These are phyloP conservation scores for Kalmusia sp. DNA, from an alignment of 2,329 filamentous ascomycete species.

Conservation along the genomic window DNA sequence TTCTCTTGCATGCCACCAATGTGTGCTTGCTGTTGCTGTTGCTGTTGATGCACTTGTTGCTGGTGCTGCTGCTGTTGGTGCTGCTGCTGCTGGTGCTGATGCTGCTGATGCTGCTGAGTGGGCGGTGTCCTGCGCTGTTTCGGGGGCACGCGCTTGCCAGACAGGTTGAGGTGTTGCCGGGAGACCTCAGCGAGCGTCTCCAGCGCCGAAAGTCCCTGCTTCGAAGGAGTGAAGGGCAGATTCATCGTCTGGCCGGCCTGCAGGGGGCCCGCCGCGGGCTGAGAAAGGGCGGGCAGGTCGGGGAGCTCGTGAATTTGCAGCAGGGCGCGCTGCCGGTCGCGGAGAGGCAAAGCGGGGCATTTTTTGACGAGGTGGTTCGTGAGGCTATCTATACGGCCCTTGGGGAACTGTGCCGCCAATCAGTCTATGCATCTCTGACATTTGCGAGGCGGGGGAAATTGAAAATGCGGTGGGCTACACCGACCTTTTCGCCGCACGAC, in stretches of 20 bases:
- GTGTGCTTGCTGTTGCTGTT: conserved; percentile 18
- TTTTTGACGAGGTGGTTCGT: conserved; percentile 84
- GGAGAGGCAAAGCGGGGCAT: conserved; percentile 78
- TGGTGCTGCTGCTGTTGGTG: conserved; percentile 10
- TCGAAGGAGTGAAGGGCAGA: conserved; percentile 53
- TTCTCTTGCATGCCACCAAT: conserved; percentile 25
- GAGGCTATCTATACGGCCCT: conserved; percentile 84
- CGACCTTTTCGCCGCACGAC: conserved; percentile 76
- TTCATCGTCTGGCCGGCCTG: conserved; percentile 42
- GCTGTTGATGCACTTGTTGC: conserved; percentile 12
- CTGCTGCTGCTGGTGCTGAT: conserved; percentile 8
- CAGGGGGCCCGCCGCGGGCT: conserved; percentile 25
- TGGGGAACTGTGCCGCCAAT: conserved; percentile 68
- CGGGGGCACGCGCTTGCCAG: conserved; percentile 50
- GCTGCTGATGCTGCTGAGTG: conserved; percentile 13
- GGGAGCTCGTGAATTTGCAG: conserved; percentile 75
- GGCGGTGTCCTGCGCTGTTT: conserved; percentile 35
- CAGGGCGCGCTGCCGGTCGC: conserved; percentile 77
- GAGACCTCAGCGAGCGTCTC: conserved; percentile 90
- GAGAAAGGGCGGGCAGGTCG: conserved; percentile 55
- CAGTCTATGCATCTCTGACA: conserved; percentile 21
- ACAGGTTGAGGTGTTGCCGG: conserved; percentile 70
- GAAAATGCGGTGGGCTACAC: conserved; percentile 20
- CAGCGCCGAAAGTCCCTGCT: conserved; percentile 77
- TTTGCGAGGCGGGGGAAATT: background rate